Evolutionary conservation across 768 basidiomycete genomes (phyloP).

Genomic region (Collybia sordida): DNA sequence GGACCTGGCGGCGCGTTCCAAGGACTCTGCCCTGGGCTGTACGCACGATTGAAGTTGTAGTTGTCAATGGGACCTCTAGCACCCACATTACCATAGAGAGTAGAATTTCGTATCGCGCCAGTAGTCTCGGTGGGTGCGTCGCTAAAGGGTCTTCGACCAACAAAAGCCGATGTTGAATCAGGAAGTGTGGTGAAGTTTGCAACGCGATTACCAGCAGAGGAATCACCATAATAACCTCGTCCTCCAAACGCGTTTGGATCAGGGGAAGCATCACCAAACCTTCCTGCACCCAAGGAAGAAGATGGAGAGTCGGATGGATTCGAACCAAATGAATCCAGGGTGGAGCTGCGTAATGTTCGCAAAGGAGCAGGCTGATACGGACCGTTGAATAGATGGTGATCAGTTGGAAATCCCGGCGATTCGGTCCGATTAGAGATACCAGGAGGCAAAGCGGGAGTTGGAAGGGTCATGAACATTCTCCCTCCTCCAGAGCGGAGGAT

Average conservation of each 20-base stretch:
- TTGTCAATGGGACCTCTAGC: slow-evolving; percentile 36
- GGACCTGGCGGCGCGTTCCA: slow-evolving; percentile 12
- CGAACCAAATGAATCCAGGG: slow-evolving; percentile 67
- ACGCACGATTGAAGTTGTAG: slow-evolving; percentile 33
- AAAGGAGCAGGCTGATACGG: slow-evolving; percentile 71
- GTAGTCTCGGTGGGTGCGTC: slow-evolving; percentile 40
- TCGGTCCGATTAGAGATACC: slow-evolving; percentile 50
- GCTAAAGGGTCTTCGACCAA: slow-evolving; percentile 35
- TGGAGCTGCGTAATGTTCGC: slow-evolving; percentile 55
- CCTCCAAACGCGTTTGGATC: slow-evolving; percentile 61
- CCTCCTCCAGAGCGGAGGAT: slow-evolving; percentile 48
- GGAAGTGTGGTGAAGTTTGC: slow-evolving; percentile 19
- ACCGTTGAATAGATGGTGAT: slow-evolving; percentile 44
- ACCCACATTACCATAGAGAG: slow-evolving; percentile 28
- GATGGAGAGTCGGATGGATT: slow-evolving; percentile 68
- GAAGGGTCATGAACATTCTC: slow-evolving; percentile 64
- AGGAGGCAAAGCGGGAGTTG: slow-evolving; percentile 46
- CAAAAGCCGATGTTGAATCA: slow-evolving; percentile 26
- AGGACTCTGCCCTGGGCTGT: slow-evolving; percentile 27
- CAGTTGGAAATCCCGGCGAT: slow-evolving; percentile 44
- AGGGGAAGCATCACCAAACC: slow-evolving; percentile 68
- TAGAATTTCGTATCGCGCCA: slow-evolving; percentile 23
- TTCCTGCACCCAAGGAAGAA: slow-evolving; percentile 64
- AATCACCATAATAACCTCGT: slow-evolving; percentile 37
- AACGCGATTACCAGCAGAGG: slow-evolving; percentile 33